Base-by-base conservation (phyloP, 2,329 filamentous ascomycete genomes). In the Aureobasidium sp. region DNA sequence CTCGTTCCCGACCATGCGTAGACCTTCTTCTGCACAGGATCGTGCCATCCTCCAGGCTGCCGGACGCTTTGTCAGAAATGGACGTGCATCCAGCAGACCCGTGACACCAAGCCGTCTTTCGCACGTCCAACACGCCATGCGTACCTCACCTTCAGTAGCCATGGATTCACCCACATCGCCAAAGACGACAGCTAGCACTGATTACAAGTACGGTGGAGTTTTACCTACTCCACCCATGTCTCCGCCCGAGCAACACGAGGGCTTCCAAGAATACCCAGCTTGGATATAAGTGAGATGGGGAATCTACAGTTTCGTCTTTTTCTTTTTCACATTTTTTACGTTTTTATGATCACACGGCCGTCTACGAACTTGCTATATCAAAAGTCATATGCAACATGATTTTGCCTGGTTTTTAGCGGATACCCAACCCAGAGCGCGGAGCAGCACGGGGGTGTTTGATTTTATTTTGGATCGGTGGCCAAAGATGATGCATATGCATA, bases 1-100 rank as follows among this genome's bases (percentile, higher is more conserved):
- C 27, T 65, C 69, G 0, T 65, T 66, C 24, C 59, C 60, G 24
- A 63, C 67, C 29, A 66, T 68, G 65, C 65, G 68, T 34, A 61
- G 68, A 44, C 68, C 67, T 8, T 62, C 64, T 27, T 67, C 65
- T 4, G 61, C 67, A n/a, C 64, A 64, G 27, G 69, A 71, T 47
- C 64, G 68, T 5, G 65, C 68, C 10, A 48, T 69, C 39, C 50
- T 69, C 20, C 67, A 69, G 57, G 63, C 65, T n/a, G 66, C 68
- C 17, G 68, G 68, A 20, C 65, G 69, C 29, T 65, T 65, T 32
- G 68, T 69, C 37, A 67, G 69, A n/a, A 63, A 67, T 29, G 62
- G 55, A 27, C 53, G 62, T 27, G 39, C 37, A 5, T 36, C 60
- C 3, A 59, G 59, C 48, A 46, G 62, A 47, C 55, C 62, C 10